Conservation (phyloP, 768 basidiomycete species). For the Clitopilus passeckerianus region DNA sequence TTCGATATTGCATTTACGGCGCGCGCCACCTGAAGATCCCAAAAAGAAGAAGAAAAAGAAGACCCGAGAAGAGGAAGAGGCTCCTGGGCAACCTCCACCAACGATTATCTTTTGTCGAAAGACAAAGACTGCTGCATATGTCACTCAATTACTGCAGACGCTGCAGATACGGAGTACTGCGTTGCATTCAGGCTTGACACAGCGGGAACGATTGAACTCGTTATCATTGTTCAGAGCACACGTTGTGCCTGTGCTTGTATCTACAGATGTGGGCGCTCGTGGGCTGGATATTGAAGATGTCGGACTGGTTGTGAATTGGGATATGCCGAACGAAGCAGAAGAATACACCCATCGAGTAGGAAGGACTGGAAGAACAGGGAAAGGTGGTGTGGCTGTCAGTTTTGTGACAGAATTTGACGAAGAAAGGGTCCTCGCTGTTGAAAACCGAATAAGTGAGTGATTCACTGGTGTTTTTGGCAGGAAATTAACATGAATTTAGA, state of each 20-base stretch:
- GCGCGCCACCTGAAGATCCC: conserved; percentile 50
- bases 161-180: conserved; percentile 82
- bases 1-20: conserved; percentile 63
- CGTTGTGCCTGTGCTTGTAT: conserved; percentile 86
- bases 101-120: conserved; percentile 93
- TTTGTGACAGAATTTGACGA: conserved; percentile 95
- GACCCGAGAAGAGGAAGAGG: conserved; percentile 39
- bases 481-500: conserved; percentile 32
- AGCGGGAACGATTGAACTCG: conserved; percentile 81
- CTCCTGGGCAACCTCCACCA: conserved; percentile 77
- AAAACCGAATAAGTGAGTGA: conserved; percentile 77
- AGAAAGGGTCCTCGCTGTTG: conserved; percentile 75
- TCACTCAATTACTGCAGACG: conserved; percentile 74
- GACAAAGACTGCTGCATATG: conserved; percentile 85
- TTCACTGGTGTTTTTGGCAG: neutral
- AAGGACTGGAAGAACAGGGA: conserved; percentile 86
- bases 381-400: conserved; percentile 86
- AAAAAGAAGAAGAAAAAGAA: conserved; percentile 32
- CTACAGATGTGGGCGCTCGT: conserved; percentile 93
- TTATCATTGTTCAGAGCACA: conserved; percentile 83
- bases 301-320: conserved; percentile 96
- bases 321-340: conserved; percentile 83
- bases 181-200: conserved; percentile 90
- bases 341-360: conserved; percentile 98
- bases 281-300: conserved; percentile 97